These are phyloP conservation scores for Spathaspora gorwiae DNA, from an alignment of 805 yeast genomes.

Conservation along the genomic window DNA sequence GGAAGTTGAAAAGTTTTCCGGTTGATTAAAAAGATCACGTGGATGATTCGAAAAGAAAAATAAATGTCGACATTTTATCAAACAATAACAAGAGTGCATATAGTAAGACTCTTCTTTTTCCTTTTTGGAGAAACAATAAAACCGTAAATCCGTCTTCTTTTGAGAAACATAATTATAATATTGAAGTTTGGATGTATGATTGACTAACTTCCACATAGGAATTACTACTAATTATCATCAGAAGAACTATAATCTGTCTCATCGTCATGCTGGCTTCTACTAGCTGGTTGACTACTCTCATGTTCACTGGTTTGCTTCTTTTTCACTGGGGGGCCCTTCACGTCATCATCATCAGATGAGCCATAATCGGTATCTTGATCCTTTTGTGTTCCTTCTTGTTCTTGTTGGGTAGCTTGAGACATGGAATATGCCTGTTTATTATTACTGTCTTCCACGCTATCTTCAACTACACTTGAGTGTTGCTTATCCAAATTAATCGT, in stretches of 20 bases:
- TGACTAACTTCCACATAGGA: background rate
- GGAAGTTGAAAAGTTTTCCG: no score
- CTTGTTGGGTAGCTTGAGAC: background rate
- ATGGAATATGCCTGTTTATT: background rate
- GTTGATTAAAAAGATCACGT: no score
- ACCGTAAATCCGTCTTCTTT: no score
- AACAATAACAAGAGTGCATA: no score
- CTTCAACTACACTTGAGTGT: constrained; percentile 7
- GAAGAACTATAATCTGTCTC: constrained; percentile 10
- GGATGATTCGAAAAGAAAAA: no score
- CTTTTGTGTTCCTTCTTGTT: background rate
- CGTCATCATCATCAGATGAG: constrained; percentile 5
- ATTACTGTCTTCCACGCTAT: constrained; percentile 7
- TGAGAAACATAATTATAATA: background rate
- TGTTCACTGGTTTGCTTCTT: background rate
- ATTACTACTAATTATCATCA: constrained; percentile 1
- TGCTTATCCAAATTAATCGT: background rate
- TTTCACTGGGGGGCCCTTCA: background rate
- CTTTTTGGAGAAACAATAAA: no score
- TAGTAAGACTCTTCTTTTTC: no score
- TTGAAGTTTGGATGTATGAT: background rate
- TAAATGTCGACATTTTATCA: no score
- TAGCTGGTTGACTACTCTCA: background rate
- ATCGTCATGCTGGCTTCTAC: constrained; percentile 2
- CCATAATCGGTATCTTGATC: constrained; percentile 6